phyloP scores from a whole-genome alignment of 192 early-diverging fungal genomes.

The Coemansia sp. region DNA sequence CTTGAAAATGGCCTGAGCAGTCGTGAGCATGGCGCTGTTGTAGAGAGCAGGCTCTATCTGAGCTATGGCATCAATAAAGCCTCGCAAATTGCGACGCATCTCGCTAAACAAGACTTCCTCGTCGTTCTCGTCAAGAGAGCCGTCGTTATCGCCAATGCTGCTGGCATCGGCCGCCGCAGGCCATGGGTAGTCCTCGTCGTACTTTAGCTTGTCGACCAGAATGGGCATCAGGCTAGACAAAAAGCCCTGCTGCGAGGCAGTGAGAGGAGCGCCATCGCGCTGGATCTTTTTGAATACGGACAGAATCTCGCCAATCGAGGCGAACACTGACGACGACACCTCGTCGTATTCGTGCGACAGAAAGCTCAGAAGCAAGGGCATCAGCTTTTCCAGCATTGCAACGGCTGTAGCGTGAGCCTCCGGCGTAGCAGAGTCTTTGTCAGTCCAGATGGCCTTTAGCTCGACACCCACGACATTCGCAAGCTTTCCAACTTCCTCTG shows the following conservation, averaged over 20 bases:
- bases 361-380: slow-evolving; percentile 77
- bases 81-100: slow-evolving; percentile 60
- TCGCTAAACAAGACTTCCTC: slow-evolving; percentile 52
- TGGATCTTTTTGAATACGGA: slow-evolving; percentile 60
- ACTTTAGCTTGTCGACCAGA: slow-evolving; percentile 86
- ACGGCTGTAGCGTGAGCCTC: slow-evolving; percentile 55
- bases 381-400: slow-evolving; percentile 68
- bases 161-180: slow-evolving; percentile 25
- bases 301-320: slow-evolving; percentile 70
- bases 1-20: slow-evolving; percentile 40
- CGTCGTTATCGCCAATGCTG: slow-evolving; percentile 53
- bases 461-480: slow-evolving; percentile 43
- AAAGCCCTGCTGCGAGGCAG: slow-evolving; percentile 25
- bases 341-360: slow-evolving; percentile 83
- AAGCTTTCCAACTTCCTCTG: slow-evolving; percentile 41
- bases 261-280: slow-evolving; percentile 34
- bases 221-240: slow-evolving; percentile 49
- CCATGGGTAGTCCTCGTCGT: slow-evolving; percentile 80
- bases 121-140: slow-evolving; percentile 74
- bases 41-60: slow-evolving; percentile 56
- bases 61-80: slow-evolving; percentile 74
- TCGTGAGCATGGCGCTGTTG: slow-evolving; percentile 37
- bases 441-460: slow-evolving; percentile 41
- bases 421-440: slow-evolving; percentile 32
- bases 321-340: slow-evolving; percentile 71